These are phyloP conservation scores for Pichia sp. DNA, from an alignment of 1,139 yeast species.

Conservation along the genomic window DNA sequence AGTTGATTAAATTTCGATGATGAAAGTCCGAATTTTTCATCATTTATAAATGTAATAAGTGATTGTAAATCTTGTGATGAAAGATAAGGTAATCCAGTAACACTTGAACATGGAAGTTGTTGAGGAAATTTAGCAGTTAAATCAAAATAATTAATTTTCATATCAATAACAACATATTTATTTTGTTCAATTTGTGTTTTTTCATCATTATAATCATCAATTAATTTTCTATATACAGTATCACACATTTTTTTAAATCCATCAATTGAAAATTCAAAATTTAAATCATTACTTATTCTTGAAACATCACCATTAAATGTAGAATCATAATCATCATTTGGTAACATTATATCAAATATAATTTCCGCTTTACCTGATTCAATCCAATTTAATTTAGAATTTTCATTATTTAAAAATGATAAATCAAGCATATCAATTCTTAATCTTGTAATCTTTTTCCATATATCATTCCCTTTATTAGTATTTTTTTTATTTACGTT, in stretches of 20 bases:
- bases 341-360: constrained; percentile 64
- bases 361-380: constrained; percentile 65
- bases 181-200: constrained; percentile 20
- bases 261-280: constrained; percentile 11
- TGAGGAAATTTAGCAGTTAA: constrained; percentile 54
- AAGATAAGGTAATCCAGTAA: constrained; percentile 49
- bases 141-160: constrained; percentile 56
- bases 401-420: constrained; percentile 31
- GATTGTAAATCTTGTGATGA: constrained; percentile 56
- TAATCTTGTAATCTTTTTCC: constrained; percentile 52
- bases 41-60: constrained; percentile 54
- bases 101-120: constrained; percentile 45
- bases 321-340: constrained; percentile 34
- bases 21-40: constrained; percentile 31
- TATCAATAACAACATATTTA: constrained; percentile 60
- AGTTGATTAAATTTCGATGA: constrained; percentile 12
- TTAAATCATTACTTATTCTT: constrained; percentile 3
- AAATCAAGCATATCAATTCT: constrained; percentile 62
- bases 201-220: constrained; percentile 6
- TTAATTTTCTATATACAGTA: constrained; percentile 12
- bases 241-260: constrained; percentile 8
- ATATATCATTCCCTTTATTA: constrained; percentile 30
- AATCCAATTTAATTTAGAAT: constrained; percentile 61
- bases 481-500: not conserved
- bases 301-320: constrained; percentile 2